Base-by-base conservation (phyloP, 768 basidiomycete genomes). In the Lyophyllum shimeji region DNA sequence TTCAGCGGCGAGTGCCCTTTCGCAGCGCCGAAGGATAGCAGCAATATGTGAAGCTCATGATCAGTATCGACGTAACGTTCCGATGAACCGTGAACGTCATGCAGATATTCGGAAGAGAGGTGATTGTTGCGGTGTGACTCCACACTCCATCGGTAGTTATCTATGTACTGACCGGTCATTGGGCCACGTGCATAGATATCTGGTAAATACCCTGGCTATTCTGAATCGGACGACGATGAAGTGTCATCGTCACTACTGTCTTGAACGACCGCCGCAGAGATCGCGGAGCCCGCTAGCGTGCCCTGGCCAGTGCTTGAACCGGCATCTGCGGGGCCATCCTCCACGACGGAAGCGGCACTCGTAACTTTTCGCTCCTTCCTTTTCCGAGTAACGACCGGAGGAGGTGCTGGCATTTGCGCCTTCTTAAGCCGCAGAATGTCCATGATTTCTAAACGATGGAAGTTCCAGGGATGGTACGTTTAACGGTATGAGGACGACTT, bases 371-470 rank as follows among this genome's bases (percentile, higher is more conserved):
- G 74, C 57, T 78, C 76, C 59, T 75, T 76, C 45, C 72, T 63
- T 65, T 74, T 71, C 57, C 72, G 60, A 51, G 69, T 29, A 50
- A 56, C 44, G 57, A 66, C 48, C 4, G 65, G 44, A 45, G 71
- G 60, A 25, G 64, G 57, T 0, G 59, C 33, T 17, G 85, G 82
- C 27, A 82, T 61, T 55, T 86, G 82, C 0, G 84, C 82, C 62
- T 92, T 90, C 70, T 89, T 91, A 52, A 83, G 77, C 53, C 85
- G 77, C 37, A 91, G 75, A 56, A 91, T 90, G 60, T 91, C 90
- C 81, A 92, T 84, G 53, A 92, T 87, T 69, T 92, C 90, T 91
- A 63, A 27, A 34, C 34, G 27, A 20, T 25, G 61, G 50, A 58
- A 48, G 46, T 50, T 56, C 42, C 55, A 37, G 44, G 11, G 25